A percentile compares a stretch with the other conserved stretches of the same genome.
Conservation (phyloP, 2,329 filamentous ascomycete genomes). For the Fusarium udum region DNA sequence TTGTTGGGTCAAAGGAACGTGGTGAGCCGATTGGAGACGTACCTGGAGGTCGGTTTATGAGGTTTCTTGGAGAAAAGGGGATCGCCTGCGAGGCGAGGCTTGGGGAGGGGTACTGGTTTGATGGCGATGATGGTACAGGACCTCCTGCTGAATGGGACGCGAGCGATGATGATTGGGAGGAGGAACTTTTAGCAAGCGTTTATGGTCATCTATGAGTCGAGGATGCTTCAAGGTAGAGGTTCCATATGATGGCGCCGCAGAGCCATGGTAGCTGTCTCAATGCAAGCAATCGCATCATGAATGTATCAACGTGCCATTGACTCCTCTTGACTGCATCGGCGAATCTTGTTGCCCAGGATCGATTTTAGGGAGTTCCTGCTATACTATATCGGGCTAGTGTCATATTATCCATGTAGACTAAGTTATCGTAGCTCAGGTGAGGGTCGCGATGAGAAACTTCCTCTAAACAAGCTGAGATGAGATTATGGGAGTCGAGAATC, state of each 20-base stretch:
- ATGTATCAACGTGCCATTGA: background rate
- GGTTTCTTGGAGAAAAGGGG: background rate
- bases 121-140: background rate
- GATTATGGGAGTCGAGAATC: too few relatives aligned
- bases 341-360: background rate
- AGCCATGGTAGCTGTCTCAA: background rate
- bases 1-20: background rate
- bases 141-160: background rate
- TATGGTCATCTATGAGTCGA: background rate
- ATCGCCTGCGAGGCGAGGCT: background rate
- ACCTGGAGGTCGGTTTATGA: background rate
- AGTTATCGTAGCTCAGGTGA: background rate
- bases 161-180: background rate
- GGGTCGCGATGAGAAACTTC: background rate
- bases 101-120: background rate
- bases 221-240: rapidly evolving
- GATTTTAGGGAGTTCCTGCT: background rate
- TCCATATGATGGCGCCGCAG: rapidly evolving
- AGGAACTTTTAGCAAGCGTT: background rate
- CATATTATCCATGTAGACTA: background rate
- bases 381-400: background rate
- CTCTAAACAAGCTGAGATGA: background rate
- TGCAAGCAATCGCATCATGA: background rate
- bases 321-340: background rate
- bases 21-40: background rate